Percentiles rank a stretch among this genome's conserved stretches.
These are phyloP conservation scores for Lophiotrema nucula DNA, from an alignment of 495 filamentous ascomycete genomes.

Conservation along the genomic window DNA sequence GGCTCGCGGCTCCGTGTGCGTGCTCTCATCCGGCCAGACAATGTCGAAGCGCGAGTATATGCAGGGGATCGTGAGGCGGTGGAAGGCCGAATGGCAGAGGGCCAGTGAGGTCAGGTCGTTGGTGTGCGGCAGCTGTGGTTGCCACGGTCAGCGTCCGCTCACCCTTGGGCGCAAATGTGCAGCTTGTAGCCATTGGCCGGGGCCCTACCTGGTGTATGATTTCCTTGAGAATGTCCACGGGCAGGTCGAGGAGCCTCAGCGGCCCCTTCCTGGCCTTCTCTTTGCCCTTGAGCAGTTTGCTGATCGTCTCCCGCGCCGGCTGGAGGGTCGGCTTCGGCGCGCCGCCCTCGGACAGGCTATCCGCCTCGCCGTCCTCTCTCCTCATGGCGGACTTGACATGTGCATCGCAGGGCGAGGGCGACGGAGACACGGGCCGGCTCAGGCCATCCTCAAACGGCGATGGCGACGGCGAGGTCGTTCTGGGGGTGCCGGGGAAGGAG, in stretches of 20 bases:
- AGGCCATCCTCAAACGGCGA: slow-evolving; percentile 20
- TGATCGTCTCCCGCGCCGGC: neutral
- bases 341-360: slow-evolving; percentile 1
- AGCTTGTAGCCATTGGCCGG: no score
- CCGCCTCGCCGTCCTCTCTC: neutral
- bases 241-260: slow-evolving; percentile 69
- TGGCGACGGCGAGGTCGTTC: slow-evolving; percentile 23
- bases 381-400: neutral
- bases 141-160: neutral
- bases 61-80: slow-evolving; percentile 73
- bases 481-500: slow-evolving; percentile 11
- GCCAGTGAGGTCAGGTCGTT: slow-evolving; percentile 85
- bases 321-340: neutral
- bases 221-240: slow-evolving; percentile 80
- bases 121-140: slow-evolving; percentile 71
- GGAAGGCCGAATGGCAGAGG: slow-evolving; percentile 79
- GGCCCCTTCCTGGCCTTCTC: slow-evolving; percentile 43
- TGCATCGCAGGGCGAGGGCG: slow-evolving; percentile 11
- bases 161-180: no score
- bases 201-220: slow-evolving; percentile 79
- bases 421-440: neutral
- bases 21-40: slow-evolving; percentile 79
- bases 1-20: slow-evolving; percentile 61
- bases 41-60: slow-evolving; percentile 95
- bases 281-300: slow-evolving; percentile 35